A percentile compares a stretch with the other conserved stretches of the same genome.
Conservation (phyloP, 1,284 basidiomycete species). For the Schizophyllum commune region DNA sequence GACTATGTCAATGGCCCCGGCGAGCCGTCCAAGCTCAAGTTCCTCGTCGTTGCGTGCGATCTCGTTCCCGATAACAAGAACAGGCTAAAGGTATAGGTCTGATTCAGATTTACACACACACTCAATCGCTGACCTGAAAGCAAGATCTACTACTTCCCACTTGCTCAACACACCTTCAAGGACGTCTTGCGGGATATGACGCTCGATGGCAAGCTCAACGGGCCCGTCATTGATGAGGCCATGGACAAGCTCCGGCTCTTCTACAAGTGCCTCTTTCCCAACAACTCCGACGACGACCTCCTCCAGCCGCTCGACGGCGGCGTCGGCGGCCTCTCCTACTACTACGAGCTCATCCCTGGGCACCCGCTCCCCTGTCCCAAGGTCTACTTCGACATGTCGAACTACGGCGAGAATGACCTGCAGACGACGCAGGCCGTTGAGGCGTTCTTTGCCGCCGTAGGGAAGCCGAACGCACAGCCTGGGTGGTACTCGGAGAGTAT, state of each 20-base stretch:
- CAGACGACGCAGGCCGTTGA: constrained; percentile 12
- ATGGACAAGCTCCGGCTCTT: constrained; percentile 11
- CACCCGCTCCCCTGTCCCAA: constrained; percentile 7
- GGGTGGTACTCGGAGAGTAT: constrained; percentile 11
- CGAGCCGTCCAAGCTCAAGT: constrained; percentile 8
- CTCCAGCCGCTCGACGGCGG: constrained; percentile 4
- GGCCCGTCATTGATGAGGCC: constrained; percentile 8
- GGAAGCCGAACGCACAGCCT: constrained; percentile 8
- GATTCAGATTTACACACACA: not conserved
- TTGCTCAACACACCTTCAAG: constrained; percentile 10
- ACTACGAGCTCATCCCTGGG: constrained; percentile 11
- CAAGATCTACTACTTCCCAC: constrained; percentile 6
- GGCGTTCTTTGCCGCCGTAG: constrained; percentile 10
- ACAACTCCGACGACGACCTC: constrained; percentile 8
- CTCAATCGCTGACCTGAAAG: not conserved
- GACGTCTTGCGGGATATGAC: constrained; percentile 13
- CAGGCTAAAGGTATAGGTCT: constrained; percentile 8
- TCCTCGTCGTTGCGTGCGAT: constrained; percentile 12
- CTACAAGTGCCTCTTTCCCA: constrained; percentile 12
- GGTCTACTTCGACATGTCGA: constrained; percentile 15
- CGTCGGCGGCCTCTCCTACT: constrained; percentile 11
- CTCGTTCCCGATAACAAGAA: constrained; percentile 9
- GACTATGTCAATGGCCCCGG: constrained; percentile 9
- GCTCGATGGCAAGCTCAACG: constrained; percentile 11
- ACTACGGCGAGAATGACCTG: constrained; percentile 13